Evolutionary conservation across 768 basidiomycete genomes (phyloP), one percentile per base, ranked within the genome.

Genomic region (Trametes cingulata): DNA sequence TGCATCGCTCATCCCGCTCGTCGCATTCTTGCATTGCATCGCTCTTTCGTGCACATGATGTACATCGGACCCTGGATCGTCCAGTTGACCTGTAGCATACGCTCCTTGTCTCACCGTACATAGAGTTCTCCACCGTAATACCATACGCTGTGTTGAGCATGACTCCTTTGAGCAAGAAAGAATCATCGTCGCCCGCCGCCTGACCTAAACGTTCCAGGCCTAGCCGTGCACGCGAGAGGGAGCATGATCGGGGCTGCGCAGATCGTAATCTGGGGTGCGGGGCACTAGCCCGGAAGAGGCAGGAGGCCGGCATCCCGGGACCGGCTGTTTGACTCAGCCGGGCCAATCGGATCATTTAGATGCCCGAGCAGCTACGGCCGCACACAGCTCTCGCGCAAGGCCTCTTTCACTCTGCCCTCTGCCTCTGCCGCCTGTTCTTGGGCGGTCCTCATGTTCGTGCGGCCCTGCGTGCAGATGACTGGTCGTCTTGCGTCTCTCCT

Each of bases 261-360:
- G 61, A 63, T 63, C 56, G 56, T 63, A 63, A 63, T 63, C 61
- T 63, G 37, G 46, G 52, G 47, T 49, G n/a, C 29, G 45, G 56
- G 56, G 47, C 25, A 33, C 56, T 41, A 57, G 27, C 7, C 56
- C 56, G 39, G 1, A 22, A 14, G 52, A 39, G 51, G 49, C 36
- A 41, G 27, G 50, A 14, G 45, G 22, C 3, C 19, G 50, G 3
- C 24, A 29, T 17, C 24, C 55, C 61, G 61, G 61, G 14, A 22
- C 55, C 61, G 61, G 60, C 25, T 52, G 27, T 36, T 35, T 53
- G 52, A 37, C 29, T 37, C 33, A 19, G 9, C 46, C 61, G 43
- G 57, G n/a, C 56, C 61, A 50, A 58, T 58, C 33, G 42, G 58
- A 57, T n/a, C n/a, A 24, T n/a, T 50, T 50, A 39, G 22, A 57